phyloP scores from a whole-genome alignment of 2,329 filamentous ascomycete species.

The Fusarium robinianum region DNA sequence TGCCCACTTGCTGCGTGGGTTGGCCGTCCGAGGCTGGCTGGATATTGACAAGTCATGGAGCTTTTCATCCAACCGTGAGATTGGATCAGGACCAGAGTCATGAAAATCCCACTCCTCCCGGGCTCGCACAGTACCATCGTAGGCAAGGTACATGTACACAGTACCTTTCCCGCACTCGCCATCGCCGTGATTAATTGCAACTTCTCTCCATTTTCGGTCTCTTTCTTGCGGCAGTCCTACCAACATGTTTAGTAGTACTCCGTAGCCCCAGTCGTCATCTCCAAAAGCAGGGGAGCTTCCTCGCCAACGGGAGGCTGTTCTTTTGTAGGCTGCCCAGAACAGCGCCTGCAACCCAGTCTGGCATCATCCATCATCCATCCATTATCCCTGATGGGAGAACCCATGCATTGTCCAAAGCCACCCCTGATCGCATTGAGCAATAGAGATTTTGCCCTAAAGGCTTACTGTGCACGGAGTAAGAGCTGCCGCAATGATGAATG shows the following conservation, averaged over 20 bases:
- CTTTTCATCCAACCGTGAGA: too few relatives aligned
- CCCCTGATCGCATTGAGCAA: constrained; percentile 24
- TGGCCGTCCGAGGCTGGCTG: too few relatives aligned
- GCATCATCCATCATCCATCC: too few relatives aligned
- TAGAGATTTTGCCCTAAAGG: constrained; percentile 19
- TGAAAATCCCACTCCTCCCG: constrained; percentile 11
- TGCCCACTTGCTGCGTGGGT: too few relatives aligned
- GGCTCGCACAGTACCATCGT: constrained; percentile 10
- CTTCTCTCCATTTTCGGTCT: constrained; percentile 17
- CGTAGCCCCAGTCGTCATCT: constrained; percentile 1
- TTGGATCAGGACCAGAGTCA: too few relatives aligned
- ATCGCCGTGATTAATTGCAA: constrained; percentile 30
- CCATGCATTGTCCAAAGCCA: constrained; percentile 28
- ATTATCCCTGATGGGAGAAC: constrained; percentile 20
- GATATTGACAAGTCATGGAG: too few relatives aligned
- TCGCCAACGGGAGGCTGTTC: too few relatives aligned
- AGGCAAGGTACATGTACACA: too few relatives aligned
- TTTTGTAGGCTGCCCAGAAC: too few relatives aligned
- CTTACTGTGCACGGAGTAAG: constrained; percentile 13
- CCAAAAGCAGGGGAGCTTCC: not conserved
- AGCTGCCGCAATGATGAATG: constrained; percentile 15
- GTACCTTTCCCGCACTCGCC: constrained; percentile 15
- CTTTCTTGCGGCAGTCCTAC: constrained; percentile 17
- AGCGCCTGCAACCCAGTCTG: too few relatives aligned
- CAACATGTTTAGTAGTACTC: constrained; percentile 19